phyloP scores from a whole-genome alignment of 192 early-diverging fungal species.

The Lobosporangium transversale region DNA sequence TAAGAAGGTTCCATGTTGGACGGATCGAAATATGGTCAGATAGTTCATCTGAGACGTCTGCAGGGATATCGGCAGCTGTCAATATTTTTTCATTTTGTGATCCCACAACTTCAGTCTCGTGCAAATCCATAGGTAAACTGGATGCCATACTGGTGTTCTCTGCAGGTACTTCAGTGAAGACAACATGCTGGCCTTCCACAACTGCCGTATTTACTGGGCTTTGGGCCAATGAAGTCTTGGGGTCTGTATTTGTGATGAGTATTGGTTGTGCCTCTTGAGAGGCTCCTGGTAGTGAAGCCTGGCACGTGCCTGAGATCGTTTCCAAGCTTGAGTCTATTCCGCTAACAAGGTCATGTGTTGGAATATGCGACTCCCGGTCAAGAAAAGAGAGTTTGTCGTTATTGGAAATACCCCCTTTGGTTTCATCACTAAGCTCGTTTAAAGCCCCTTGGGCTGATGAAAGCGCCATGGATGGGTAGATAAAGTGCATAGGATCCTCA shows the following conservation, averaged over 20 bases:
- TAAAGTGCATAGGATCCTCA: conserved; percentile 21
- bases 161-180: neutral
- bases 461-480: conserved; percentile 43
- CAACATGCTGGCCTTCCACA: neutral
- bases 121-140: neutral
- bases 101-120: neutral
- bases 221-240: neutral
- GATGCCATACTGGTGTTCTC: neutral
- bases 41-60: neutral
- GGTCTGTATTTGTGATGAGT: neutral
- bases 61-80: neutral
- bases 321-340: conserved; percentile 27
- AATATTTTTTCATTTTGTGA: neutral
- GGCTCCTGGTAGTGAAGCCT: neutral
- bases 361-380: conserved; percentile 1
- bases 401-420: neutral
- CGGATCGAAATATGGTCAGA: neutral
- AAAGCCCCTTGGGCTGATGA: neutral
- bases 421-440: neutral
- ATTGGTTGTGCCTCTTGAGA: neutral
- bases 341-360: conserved; percentile 26
- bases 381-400: neutral
- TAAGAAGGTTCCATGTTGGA: neutral
- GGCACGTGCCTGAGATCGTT: conserved; percentile 6
- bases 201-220: neutral